phyloP scores from a whole-genome alignment of 148 eudicot species.

The Spergularia bocconei region DNA sequence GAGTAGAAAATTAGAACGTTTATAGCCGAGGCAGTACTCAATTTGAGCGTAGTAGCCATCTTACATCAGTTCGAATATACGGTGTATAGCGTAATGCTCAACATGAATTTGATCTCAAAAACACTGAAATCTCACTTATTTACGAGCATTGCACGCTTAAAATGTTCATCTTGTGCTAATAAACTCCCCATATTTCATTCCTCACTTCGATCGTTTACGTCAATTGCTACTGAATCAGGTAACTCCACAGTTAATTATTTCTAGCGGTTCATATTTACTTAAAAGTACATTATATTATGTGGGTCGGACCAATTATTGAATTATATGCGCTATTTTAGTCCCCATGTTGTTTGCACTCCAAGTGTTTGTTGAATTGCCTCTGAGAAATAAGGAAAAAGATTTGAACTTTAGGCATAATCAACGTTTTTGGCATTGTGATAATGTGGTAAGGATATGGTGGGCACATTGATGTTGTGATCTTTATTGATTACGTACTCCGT shows the following conservation, averaged over 20 bases:
- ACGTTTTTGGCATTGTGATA: neutral
- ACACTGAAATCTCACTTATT: neutral
- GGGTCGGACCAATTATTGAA: neutral
- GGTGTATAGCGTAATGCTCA: neutral
- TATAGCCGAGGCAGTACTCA: too few relatives aligned
- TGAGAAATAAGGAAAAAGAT: neutral
- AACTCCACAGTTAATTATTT: neutral
- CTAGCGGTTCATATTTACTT: neutral
- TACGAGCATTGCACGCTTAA: neutral
- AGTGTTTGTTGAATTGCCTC: conserved; percentile 19
- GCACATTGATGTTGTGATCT: neutral
- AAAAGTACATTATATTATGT: neutral
- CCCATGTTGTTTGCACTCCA: neutral
- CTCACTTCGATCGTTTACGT: conserved; percentile 22
- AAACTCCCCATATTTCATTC: conserved; percentile 6
- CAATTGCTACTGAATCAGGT: conserved; percentile 23
- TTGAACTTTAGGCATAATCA: neutral
- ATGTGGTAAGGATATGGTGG: neutral
- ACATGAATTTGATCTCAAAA: conserved; percentile 6
- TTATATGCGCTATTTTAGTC: neutral
- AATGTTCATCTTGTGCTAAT: neutral
- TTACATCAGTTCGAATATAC: too few relatives aligned
- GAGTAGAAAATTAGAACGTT: too few relatives aligned
- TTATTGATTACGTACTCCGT: neutral
- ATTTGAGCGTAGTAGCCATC: too few relatives aligned